Evolutionary conservation across 441 rosid species (phyloP).

Genomic region (Mallotus repandus): DNA sequence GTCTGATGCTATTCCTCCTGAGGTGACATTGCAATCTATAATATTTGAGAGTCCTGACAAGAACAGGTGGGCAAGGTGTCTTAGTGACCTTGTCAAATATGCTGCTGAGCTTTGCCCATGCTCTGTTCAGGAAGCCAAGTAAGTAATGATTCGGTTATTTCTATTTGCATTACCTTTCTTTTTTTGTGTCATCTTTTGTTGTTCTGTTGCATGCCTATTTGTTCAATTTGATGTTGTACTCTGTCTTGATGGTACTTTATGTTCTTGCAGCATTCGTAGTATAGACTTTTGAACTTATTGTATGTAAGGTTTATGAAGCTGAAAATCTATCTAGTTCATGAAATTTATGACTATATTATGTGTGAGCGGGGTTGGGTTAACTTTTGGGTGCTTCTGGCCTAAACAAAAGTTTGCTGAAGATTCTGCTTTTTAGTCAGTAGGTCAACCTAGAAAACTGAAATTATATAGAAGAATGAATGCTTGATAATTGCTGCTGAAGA

Average conservation of each 20-base stretch:
- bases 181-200: conserved; percentile 12
- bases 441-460: background rate
- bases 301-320: background rate
- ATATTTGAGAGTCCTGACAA: conserved; percentile 98
- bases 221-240: conserved; percentile 10
- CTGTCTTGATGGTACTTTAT: background rate
- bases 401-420: background rate
- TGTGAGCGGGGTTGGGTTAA: background rate
- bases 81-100: conserved; percentile 92
- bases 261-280: background rate
- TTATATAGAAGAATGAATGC: background rate
- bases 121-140: conserved; percentile 97
- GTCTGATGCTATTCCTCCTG: conserved; percentile 91
- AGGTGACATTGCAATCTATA: conserved; percentile 92
- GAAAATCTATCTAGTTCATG: background rate
- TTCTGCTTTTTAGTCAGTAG: background rate
- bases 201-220: background rate
- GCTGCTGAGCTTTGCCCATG: conserved; percentile 97
- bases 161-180: conserved; percentile 14
- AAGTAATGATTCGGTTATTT: conserved; percentile 31
- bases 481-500: conserved; percentile 11
- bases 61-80: conserved; percentile 98
- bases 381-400: background rate
- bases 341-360: background rate
- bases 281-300: background rate